Percentiles rank a stretch among this genome's conserved stretches.
Evolutionary conservation across 306 rosid genomes (phyloP).

Genomic region (Fragaria ananassa): DNA sequence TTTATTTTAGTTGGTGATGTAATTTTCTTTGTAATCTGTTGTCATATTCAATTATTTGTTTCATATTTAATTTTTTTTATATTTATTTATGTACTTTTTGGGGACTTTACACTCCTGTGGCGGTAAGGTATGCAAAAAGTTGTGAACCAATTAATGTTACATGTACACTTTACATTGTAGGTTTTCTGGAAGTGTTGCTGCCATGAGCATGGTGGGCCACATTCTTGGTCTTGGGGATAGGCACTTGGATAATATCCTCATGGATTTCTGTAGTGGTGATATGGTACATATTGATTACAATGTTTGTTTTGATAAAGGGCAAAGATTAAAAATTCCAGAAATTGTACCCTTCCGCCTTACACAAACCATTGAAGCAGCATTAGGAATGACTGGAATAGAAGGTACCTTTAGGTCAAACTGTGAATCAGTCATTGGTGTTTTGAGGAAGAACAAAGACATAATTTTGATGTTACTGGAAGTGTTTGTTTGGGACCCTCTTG

Average conservation of each 20-base stretch:
- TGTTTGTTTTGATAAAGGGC: constrained; percentile 94
- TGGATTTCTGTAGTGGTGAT: constrained; percentile 88
- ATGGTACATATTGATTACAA: constrained; percentile 90
- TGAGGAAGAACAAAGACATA: constrained; percentile 86
- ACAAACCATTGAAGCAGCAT: constrained; percentile 85
- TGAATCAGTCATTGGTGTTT: constrained; percentile 68
- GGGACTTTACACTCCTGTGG: neutral
- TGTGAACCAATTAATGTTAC: constrained; percentile 14
- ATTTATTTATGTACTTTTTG: neutral
- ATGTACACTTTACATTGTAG: constrained; percentile 39
- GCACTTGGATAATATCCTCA: constrained; percentile 86
- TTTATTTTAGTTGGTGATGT: neutral
- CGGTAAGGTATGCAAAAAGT: neutral
- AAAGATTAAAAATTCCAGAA: constrained; percentile 88
- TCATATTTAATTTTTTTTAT: neutral
- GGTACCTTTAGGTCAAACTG: constrained; percentile 95
- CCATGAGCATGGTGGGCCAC: constrained; percentile 97
- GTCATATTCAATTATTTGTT: neutral
- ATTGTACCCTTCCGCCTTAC: constrained; percentile 98
- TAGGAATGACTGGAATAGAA: constrained; percentile 89
- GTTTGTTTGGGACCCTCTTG: constrained; percentile 95
- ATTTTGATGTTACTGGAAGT: constrained; percentile 88
- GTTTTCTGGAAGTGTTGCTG: constrained; percentile 93
- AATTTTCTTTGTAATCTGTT: neutral
- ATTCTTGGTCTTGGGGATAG: constrained; percentile 94